These are phyloP conservation scores for Yamadazyma atmosphaerica DNA, from an alignment of 1,139 yeast genomes.

Conservation along the genomic window DNA sequence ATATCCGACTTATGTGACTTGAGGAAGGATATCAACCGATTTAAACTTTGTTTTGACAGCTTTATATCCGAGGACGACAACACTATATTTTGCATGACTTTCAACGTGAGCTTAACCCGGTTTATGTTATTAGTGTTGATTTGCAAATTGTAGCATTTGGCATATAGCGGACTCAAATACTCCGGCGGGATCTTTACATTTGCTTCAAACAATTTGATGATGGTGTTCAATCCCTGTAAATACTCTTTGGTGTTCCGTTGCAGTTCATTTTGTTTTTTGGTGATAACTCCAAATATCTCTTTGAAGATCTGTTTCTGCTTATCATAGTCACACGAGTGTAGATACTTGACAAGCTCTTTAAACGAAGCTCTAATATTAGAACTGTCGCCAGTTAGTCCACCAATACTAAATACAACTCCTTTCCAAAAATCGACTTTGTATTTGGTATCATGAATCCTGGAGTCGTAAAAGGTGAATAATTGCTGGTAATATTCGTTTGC, in stretches of 20 bases:
- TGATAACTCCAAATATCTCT: constrained; percentile 19
- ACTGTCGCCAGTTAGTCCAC: constrained; percentile 59
- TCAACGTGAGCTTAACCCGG: constrained; percentile 34
- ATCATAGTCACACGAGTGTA: constrained; percentile 18
- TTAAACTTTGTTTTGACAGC: too few species aligned
- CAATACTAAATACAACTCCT: constrained; percentile 59
- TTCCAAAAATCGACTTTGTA: constrained; percentile 44
- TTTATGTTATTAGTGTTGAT: constrained; percentile 41
- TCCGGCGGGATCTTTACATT: constrained; percentile 21
- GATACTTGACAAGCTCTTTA: constrained; percentile 38
- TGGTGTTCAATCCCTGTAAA: constrained; percentile 20
- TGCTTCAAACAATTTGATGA: constrained; percentile 42
- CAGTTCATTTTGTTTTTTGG: constrained; percentile 12
- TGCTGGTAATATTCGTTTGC: constrained; percentile 24
- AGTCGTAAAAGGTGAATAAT: constrained; percentile 22
- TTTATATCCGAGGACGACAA: too few species aligned
- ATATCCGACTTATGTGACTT: constrained; percentile 28
- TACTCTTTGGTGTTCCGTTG: constrained; percentile 13
- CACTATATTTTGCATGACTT: constrained; percentile 36
- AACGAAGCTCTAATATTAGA: constrained; percentile 47
- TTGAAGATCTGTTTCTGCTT: constrained; percentile 10
- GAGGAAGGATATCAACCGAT: constrained; percentile 31
- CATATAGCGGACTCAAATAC: constrained; percentile 42
- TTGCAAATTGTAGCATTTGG: constrained; percentile 58
- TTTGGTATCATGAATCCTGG: constrained; percentile 2